A percentile compares a stretch with the other conserved stretches of the same genome.
These are phyloP conservation scores for Adansonia digitata DNA, from an alignment of 345 rosid species.

Conservation along the genomic window DNA sequence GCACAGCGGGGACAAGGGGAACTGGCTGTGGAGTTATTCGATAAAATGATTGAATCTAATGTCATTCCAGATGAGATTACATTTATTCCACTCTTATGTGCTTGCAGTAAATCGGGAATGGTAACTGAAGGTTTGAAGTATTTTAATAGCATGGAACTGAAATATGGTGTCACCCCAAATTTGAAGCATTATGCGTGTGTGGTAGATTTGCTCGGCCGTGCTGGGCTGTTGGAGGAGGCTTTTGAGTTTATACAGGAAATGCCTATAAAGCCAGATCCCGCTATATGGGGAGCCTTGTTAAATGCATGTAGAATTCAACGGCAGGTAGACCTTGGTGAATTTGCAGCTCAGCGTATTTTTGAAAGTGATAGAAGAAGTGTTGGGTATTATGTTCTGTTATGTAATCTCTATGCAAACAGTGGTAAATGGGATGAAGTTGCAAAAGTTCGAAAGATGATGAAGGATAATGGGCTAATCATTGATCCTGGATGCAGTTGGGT, in stretches of 20 bases:
- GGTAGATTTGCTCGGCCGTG: constrained; percentile 83
- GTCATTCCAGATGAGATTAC: constrained; percentile 68
- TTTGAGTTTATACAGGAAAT: constrained; percentile 50
- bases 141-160: constrained; percentile 51
- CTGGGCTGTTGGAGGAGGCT: constrained; percentile 64
- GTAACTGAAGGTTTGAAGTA: constrained; percentile 57
- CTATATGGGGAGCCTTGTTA: constrained; percentile 85
- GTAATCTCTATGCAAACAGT: constrained; percentile 58
- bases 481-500: constrained; percentile 93
- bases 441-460: constrained; percentile 55
- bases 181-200: constrained; percentile 77
- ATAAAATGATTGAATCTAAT: constrained; percentile 50
- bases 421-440: constrained; percentile 71
- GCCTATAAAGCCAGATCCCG: constrained; percentile 64
- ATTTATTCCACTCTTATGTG: constrained; percentile 65
- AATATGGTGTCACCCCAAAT: constrained; percentile 51
- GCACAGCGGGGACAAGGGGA: constrained; percentile 60
- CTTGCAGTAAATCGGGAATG: constrained; percentile 79
- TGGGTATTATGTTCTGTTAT: constrained; percentile 66
- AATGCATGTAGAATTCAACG: constrained; percentile 67
- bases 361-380: constrained; percentile 53
- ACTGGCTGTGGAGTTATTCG: constrained; percentile 51
- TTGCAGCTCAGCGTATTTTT: constrained; percentile 55
- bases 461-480: constrained; percentile 53
- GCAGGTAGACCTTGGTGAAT: constrained; percentile 51